Evolutionary conservation across 768 basidiomycete species (phyloP), one percentile per base, ranked within the genome.

Genomic region (Pleurotus pulmonarius): DNA sequence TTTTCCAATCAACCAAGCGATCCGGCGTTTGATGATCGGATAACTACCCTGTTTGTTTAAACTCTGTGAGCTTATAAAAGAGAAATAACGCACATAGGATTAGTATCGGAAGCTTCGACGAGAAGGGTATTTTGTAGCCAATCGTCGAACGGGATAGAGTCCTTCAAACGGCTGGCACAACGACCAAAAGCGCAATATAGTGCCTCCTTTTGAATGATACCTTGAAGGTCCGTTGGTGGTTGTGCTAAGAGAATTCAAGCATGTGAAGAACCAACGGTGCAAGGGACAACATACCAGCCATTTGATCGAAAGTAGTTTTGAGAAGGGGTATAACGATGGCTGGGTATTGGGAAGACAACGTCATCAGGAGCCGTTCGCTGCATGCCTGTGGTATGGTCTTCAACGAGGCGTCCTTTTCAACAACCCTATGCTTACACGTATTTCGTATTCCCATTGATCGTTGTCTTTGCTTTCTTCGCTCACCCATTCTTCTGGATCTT

Each of bases 401-500:
- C 20, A 39, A 43, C 48, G 40, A 49, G 34, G 49, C 20, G 39
- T 15, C 37, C 7, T 40, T 24, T 6, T 8, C 56, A 26, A 40
- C 15, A 48, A 8, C 22, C 39, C 37, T 16, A 58, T 20, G 56
- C 87, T 25, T 64, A 96, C 94, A 60, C 96, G 80, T 58, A 97
- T 83, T 63, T 96, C 93, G 64, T 82, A 98, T 63, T 94, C 88
- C 94, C 95, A 98, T 56, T 90, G 85, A 39, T 95, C 94, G 43
- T 85, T 90, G 60, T 94, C 93, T 60, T 86, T 87, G 57, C 93
- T 92, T 69, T 98, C 94, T 8, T 83, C 70, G 58, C 92, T 91
- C 9, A 96, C 82, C 92, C 94, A 99, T 63, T 95, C 92, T 74
- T 99, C 96, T 0, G 95, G 94, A 66, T 95, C 92, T 13, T 80